These are phyloP conservation scores for Friedmanniomyces endolithicus DNA, from an alignment of 495 filamentous ascomycete genomes.

Conservation along the genomic window DNA sequence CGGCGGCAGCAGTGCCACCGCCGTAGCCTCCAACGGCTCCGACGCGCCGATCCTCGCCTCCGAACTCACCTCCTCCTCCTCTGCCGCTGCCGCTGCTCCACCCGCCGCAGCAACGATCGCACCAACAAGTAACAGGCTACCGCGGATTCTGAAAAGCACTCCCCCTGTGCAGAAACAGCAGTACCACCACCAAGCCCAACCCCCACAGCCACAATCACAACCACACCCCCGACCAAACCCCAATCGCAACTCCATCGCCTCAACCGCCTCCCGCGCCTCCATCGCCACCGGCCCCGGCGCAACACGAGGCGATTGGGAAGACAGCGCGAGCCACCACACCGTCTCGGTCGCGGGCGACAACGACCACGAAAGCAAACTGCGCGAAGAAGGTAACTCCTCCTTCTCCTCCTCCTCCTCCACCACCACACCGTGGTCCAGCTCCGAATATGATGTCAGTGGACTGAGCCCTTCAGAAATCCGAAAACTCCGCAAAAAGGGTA, in stretches of 20 bases:
- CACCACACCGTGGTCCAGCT: conserved; percentile 25
- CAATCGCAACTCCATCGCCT: conserved; percentile 5
- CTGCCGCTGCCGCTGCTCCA: no score
- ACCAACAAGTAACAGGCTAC: neutral
- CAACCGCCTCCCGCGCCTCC: conserved; percentile 1
- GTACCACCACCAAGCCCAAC: no score
- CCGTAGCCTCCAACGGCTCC: neutral
- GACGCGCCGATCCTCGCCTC: neutral
- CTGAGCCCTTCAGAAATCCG: conserved; percentile 20
- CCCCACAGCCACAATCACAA: no score
- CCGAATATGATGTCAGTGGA: conserved; percentile 21
- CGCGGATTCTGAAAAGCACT: conserved; percentile 14
- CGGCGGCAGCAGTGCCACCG: neutral
- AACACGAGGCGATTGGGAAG: conserved; percentile 3
- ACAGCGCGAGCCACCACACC: conserved; percentile 16
- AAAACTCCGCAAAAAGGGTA: conserved; percentile 27
- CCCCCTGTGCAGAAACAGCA: conserved; percentile 15
- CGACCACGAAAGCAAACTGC: neutral
- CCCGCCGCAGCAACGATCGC: conserved; percentile 3
- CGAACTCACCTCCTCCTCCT: conserved; percentile 7
- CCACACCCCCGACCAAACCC: no score
- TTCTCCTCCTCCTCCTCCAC: no score
- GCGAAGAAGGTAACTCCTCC: conserved; percentile 1
- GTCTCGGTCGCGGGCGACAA: conserved; percentile 4
- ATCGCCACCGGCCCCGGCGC: neutral